Conservation (phyloP, 225 moss, liverwort and hornwort species). For the Antitrichia curtipendula region DNA sequence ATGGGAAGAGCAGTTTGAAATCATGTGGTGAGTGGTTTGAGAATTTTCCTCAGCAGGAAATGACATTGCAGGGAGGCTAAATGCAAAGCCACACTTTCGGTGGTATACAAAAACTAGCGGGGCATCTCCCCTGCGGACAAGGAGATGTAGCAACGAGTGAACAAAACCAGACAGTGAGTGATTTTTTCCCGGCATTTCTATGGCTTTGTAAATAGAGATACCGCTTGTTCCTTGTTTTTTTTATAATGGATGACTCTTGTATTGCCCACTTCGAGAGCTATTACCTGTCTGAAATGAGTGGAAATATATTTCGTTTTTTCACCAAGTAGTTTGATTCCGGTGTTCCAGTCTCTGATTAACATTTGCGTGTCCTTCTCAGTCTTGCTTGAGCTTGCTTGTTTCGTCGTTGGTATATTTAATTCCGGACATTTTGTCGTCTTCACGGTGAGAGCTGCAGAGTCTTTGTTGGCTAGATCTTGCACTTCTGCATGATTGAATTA, state of each 20-base stretch:
- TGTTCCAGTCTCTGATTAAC: not conserved
- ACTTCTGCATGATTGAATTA: not conserved
- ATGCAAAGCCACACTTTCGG: not conserved
- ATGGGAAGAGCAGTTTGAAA: not conserved
- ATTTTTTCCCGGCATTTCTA: constrained; percentile 6
- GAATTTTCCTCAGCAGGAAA: not conserved
- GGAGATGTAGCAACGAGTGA: not conserved
- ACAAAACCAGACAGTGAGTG: not conserved
- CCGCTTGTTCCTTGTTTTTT: not conserved
- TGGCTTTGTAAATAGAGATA: constrained; percentile 9
- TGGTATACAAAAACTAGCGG: not conserved
- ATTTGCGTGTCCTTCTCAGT: not conserved
- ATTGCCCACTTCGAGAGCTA: not conserved
- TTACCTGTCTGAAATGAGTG: not conserved
- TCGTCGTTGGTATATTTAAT: not conserved
- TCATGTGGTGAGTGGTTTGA: constrained; percentile 1
- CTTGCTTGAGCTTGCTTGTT: not conserved
- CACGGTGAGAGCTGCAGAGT: not conserved
- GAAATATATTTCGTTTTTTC: not conserved
- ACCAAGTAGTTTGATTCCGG: not conserved
- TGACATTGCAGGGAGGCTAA: not conserved
- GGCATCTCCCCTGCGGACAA: not conserved
- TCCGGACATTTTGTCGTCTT: not conserved
- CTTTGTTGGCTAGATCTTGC: not conserved
- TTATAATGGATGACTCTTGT: not conserved